phyloP scores from a whole-genome alignment of 2,329 filamentous ascomycete species.

The Fusarium sp. region DNA sequence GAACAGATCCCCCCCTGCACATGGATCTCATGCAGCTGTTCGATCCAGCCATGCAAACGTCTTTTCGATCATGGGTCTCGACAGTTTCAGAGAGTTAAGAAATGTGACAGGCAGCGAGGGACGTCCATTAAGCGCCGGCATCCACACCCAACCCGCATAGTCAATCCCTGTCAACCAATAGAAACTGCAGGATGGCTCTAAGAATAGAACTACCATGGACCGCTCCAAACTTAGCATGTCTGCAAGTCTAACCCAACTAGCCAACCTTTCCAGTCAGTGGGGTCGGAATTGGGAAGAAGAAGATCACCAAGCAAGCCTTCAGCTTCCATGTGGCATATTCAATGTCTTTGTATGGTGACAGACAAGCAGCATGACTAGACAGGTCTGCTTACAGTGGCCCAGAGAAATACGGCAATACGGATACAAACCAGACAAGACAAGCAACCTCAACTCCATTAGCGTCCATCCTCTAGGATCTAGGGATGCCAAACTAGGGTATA shows the following conservation, averaged over 20 bases:
- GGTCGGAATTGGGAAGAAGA: conserved; percentile 12
- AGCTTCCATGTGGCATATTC: not conserved
- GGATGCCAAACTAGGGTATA: not conserved
- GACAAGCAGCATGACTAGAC: not conserved
- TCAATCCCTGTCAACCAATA: conserved; percentile 31
- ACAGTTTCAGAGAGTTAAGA: conserved; percentile 5
- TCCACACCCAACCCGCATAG: conserved; percentile 41
- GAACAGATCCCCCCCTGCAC: conserved; percentile 20
- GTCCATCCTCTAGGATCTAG: conserved; percentile 5
- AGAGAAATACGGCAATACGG: too few species aligned
- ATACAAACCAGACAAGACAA: not conserved
- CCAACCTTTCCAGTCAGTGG: conserved; percentile 33
- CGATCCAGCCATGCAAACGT: conserved; percentile 29
- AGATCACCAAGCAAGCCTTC: not conserved
- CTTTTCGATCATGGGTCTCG: conserved; percentile 28
- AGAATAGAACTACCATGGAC: conserved; percentile 40
- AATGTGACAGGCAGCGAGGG: conserved; percentile 35
- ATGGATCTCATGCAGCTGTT: conserved; percentile 33
- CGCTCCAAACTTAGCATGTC: conserved; percentile 1
- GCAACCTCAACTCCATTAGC: not conserved
- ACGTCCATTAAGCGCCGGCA: conserved; percentile 44
- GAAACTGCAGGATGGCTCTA: conserved; percentile 27
- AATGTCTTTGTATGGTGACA: not conserved
- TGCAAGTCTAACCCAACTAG: conserved; percentile 34
- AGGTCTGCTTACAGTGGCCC: not conserved